A percentile compares a stretch with the other conserved stretches of the same genome.
These are phyloP conservation scores for Plasmodium cynomolgi DNA, from an alignment of 169 alveolate genomes.

Conservation along the genomic window DNA sequence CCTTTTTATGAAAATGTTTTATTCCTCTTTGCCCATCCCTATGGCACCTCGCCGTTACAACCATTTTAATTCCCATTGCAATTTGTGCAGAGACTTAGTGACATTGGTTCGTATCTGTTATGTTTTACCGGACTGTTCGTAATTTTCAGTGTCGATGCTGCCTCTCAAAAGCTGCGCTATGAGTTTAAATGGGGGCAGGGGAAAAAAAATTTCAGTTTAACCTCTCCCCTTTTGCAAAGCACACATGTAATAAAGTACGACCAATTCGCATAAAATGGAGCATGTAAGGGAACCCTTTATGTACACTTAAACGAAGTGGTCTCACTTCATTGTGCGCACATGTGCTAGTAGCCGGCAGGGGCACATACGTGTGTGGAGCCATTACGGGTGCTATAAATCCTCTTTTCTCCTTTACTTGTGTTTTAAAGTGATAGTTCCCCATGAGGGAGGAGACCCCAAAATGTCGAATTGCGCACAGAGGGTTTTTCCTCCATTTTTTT, in stretches of 20 bases:
- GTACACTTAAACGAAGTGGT: background rate
- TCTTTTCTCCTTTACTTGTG: background rate
- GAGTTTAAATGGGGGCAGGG: background rate
- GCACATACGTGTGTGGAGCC: background rate
- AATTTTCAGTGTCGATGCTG: background rate
- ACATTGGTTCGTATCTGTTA: background rate
- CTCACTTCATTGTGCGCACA: background rate
- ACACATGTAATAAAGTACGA: background rate
- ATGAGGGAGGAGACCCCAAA: background rate
- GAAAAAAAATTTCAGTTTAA: background rate
- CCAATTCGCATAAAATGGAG: background rate
- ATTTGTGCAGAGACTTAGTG: background rate
- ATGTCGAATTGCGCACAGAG: background rate
- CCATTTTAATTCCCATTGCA: background rate
- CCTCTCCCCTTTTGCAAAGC: background rate
- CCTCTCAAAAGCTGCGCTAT: background rate
- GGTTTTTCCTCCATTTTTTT: background rate
- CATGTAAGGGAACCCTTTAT: background rate
- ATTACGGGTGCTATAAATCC: background rate
- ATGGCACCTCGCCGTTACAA: background rate
- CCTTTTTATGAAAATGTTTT: background rate
- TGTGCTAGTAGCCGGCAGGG: background rate
- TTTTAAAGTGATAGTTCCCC: background rate
- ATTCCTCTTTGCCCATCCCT: background rate
- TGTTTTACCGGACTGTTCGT: conserved; percentile 21